A percentile compares a stretch with the other conserved stretches of the same genome.
phyloP scores from a whole-genome alignment of 2,329 filamentous ascomycete genomes.

The Sodiomyces alkalinus region DNA sequence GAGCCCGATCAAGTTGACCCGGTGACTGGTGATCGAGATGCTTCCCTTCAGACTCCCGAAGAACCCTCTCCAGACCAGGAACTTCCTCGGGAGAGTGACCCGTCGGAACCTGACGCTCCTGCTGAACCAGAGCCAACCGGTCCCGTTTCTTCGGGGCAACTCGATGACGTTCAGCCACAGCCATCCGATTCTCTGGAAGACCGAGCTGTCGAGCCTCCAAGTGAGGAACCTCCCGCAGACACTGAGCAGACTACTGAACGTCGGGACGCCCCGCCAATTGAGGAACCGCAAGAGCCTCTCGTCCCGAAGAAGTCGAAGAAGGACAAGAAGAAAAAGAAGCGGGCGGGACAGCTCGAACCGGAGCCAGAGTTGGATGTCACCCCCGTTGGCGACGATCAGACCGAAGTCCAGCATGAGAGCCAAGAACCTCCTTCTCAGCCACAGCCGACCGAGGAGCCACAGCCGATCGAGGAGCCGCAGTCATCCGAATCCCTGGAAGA shows the following conservation, averaged over 20 bases:
- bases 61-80: conserved; percentile 3
- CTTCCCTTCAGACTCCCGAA: conserved; percentile 12
- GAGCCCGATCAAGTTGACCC: background rate
- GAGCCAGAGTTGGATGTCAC: background rate
- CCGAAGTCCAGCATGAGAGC: conserved; percentile 3
- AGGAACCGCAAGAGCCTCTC: background rate
- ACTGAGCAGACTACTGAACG: too few species aligned
- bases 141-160: too few species aligned
- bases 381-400: conserved; percentile 1
- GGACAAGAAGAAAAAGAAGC: conserved; percentile 8
- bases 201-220: too few species aligned
- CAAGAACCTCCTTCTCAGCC: background rate
- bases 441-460: background rate
- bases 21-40: conserved; percentile 9
- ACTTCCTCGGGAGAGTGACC: too few species aligned
- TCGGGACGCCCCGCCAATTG: too few species aligned
- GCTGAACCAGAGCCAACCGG: too few species aligned
- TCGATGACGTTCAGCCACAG: too few species aligned
- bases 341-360: conserved; percentile 2
- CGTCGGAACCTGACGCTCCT: too few species aligned
- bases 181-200: too few species aligned
- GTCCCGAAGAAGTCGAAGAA: conserved; percentile 8
- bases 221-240: too few species aligned
- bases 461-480: background rate
- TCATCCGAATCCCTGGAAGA: too few species aligned